Evolutionary conservation across 768 basidiomycete genomes (phyloP), one percentile per base, ranked within the genome.

Genomic region (Daedaleopsis sinensis): DNA sequence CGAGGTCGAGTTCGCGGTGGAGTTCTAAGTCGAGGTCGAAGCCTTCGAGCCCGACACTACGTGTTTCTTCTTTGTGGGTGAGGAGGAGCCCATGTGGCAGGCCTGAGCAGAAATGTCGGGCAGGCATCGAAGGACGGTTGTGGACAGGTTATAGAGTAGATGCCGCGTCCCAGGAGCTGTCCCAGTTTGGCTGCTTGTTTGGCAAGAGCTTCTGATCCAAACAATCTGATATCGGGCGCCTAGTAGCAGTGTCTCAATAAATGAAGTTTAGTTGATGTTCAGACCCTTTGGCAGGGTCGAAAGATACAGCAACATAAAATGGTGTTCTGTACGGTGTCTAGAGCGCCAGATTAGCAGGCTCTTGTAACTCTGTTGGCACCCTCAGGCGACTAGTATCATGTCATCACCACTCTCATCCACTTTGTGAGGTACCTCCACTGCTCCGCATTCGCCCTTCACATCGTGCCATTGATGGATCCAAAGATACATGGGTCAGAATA

Each of bases 1-100:
- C n/a, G n/a, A 84, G 68, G 19, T n/a, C n/a, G n/a, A n/a, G n/a
- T n/a, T n/a, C n/a, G 82, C 73, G 39, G 78, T 78, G 69, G 87
- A 87, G 71, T 65, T 27, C 58, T 54, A 4, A 73, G 70, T 36
- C 9, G 58, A n/a, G 5, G 54, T 21, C 24, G 57, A 48, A 7
- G 55, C 46, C 12, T n/a, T n/a, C n/a, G 60, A 11, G 3, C 39
- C 24, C 3, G 27, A 32, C 27, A n/a, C 19, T 2, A 46, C 32
- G 16, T 44, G 56, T 18, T 55, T 54, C 32, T 36, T 9, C 51
- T 55, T 52, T 1, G 12, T n/a, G 19, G 55, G 47, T 2, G 56
- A 58, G 6, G 56, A 49, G 0, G 56, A 53, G 43, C 55, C 55
- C 61, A 62, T 62, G 6, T 12, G 52, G 32, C 13, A 9, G 3